Percentiles rank a stretch among this genome's conserved stretches.
phyloP scores from a whole-genome alignment of 2,329 filamentous ascomycete species.

The Ophiocordyceps sinensis region DNA sequence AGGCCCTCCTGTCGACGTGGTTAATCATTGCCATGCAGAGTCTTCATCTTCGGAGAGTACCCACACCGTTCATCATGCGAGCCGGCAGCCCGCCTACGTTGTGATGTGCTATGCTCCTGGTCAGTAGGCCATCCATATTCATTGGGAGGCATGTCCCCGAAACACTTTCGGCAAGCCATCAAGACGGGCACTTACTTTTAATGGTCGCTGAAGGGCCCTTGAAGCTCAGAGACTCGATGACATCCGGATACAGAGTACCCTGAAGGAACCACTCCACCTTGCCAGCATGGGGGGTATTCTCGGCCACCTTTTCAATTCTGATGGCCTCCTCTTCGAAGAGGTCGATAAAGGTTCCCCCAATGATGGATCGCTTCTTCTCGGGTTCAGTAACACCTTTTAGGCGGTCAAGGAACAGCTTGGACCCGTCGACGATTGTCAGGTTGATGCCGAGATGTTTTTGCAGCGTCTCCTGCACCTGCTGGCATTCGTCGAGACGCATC shows the following conservation, averaged over 20 bases:
- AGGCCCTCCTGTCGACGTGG: neutral
- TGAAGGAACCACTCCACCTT: conserved; percentile 80
- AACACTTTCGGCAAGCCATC: too few species aligned
- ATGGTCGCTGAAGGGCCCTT: conserved; percentile 36
- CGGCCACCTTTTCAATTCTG: conserved; percentile 54
- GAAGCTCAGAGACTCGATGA: conserved; percentile 34
- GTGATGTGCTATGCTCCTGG: conserved; percentile 17
- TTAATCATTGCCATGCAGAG: conserved; percentile 1
- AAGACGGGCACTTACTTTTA: conserved; percentile 14
- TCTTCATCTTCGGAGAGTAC: neutral
- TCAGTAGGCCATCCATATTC: too few species aligned
- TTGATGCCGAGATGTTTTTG: conserved; percentile 74
- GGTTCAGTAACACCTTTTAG: conserved; percentile 66
- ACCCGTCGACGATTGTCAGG: conserved; percentile 72
- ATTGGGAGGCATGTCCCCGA: too few species aligned
- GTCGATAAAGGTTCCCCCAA: conserved; percentile 52
- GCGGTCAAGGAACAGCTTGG: conserved; percentile 59
- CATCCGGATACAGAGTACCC: conserved; percentile 59
- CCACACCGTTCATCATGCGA: conserved; percentile 31
- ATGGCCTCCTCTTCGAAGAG: conserved; percentile 68
- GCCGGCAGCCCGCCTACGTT: conserved; percentile 55
- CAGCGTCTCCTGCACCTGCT: conserved; percentile 68
- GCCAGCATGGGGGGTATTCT: conserved; percentile 51
- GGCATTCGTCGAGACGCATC: conserved; percentile 77
- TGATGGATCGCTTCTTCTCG: conserved; percentile 80